Conservation (phyloP, 352 stramenopile species). For the Phytophthora fragariaefolia region DNA sequence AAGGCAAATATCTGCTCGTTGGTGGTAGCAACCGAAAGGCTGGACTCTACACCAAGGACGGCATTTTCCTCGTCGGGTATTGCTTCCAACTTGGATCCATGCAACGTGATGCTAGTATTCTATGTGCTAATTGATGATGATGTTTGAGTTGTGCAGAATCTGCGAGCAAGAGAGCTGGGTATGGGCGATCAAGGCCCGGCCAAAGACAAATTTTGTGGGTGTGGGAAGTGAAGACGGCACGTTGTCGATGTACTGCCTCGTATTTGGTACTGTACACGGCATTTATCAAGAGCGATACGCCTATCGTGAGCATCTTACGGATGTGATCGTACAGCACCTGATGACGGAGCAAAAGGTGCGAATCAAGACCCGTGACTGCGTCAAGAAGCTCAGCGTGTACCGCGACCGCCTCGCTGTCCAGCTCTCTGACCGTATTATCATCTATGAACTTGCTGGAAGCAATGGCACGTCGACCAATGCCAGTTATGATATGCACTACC, state of each 20-base stretch:
- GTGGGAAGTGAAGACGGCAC: slow-evolving; percentile 90
- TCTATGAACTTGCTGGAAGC: slow-evolving; percentile 92
- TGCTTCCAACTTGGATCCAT: too few relatives aligned
- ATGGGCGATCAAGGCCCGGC: slow-evolving; percentile 87
- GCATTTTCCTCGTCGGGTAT: slow-evolving; percentile 77
- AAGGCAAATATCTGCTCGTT: slow-evolving; percentile 93
- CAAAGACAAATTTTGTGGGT: slow-evolving; percentile 87
- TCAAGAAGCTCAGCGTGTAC: slow-evolving; percentile 95
- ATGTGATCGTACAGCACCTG: slow-evolving; percentile 96
- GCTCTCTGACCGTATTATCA: slow-evolving; percentile 93
- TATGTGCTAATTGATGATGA: too few relatives aligned
- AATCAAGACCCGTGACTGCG: slow-evolving; percentile 95
- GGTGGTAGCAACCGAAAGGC: slow-evolving; percentile 89
- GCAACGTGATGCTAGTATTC: too few relatives aligned
- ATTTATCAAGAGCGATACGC: slow-evolving; percentile 95
- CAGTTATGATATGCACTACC: slow-evolving; percentile 94
- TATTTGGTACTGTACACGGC: slow-evolving; percentile 92
- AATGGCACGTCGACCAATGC: slow-evolving; percentile 23
- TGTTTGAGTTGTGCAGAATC: slow-evolving; percentile 49
- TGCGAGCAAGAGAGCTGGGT: slow-evolving; percentile 91
- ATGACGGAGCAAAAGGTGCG: slow-evolving; percentile 95
- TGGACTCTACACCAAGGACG: slow-evolving; percentile 90
- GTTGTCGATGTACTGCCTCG: slow-evolving; percentile 86
- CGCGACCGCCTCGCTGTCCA: slow-evolving; percentile 93
- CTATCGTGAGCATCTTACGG: slow-evolving; percentile 94